Conservation (phyloP, 2,329 filamentous ascomycete species). For the Xylariaceae sp. region DNA sequence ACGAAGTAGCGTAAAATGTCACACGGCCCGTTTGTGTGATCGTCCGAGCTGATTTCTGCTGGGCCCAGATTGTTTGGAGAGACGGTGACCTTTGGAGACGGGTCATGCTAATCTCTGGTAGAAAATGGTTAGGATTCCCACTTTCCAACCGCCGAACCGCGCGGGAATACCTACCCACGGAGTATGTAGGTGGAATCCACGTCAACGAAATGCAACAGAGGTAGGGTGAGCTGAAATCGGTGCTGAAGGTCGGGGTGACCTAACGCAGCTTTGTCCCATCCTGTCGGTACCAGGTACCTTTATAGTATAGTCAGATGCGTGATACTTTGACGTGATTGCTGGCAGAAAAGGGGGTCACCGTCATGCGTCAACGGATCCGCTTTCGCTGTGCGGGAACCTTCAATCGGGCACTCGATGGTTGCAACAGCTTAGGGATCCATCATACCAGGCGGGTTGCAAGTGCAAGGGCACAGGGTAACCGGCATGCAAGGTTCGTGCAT, state of each 20-base stretch:
- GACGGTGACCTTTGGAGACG: slow-evolving; percentile 1
- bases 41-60: neutral
- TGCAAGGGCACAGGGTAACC: slow-evolving; percentile 14
- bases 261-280: slow-evolving; percentile 8
- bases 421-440: slow-evolving; percentile 4
- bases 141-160: neutral
- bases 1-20: neutral
- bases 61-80: slow-evolving; percentile 4
- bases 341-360: neutral
- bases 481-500: slow-evolving; percentile 18
- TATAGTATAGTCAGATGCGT: slow-evolving; percentile 2
- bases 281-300: slow-evolving; percentile 10
- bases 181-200: neutral
- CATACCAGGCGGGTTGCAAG: neutral
- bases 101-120: slow-evolving; percentile 6
- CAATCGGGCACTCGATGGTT: neutral
- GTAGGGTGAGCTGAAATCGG: slow-evolving; percentile 8
- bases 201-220: slow-evolving; percentile 1
- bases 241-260: neutral
- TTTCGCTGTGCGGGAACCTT: slow-evolving; percentile 5
- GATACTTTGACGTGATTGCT: slow-evolving; percentile 2
- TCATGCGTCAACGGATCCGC: slow-evolving; percentile 7
- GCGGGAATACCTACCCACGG: slow-evolving; percentile 6
- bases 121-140: neutral
- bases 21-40: neutral